Conservation (phyloP, 2,329 filamentous ascomycete species). For the Ophiocordyceps camponoti-floridani region DNA sequence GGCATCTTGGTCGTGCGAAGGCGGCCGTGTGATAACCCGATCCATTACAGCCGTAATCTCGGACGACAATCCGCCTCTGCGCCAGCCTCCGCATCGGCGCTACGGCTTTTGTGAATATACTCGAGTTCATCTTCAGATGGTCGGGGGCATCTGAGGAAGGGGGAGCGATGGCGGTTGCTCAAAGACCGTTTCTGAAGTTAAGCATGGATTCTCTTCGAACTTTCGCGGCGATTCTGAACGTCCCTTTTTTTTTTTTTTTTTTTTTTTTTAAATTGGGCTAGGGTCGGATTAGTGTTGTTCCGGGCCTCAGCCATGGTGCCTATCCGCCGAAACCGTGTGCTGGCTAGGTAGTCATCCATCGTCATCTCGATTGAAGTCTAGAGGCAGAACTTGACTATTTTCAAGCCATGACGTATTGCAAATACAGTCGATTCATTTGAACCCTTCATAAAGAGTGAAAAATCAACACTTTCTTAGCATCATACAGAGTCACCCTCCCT, state of each 20-base stretch:
- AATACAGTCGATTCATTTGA: no score
- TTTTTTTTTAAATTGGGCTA: conserved; percentile 13
- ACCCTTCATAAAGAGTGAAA: no score
- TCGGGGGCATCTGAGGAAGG: neutral
- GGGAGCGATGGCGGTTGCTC: neutral
- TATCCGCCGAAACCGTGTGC: no score
- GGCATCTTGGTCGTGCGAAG: conserved; percentile 7
- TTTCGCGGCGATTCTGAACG: neutral
- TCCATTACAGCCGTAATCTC: conserved; percentile 20
- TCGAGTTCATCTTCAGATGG: conserved; percentile 24
- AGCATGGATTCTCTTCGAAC: conserved; percentile 1
- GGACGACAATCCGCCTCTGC: conserved; percentile 22
- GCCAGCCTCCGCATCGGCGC: conserved; percentile 27
- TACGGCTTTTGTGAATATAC: conserved; percentile 25
- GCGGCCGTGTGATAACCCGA: conserved; percentile 16
- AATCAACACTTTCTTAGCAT: no score
- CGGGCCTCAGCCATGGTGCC: neutral
- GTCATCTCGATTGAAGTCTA: no score
- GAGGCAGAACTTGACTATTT: no score
- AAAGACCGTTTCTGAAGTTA: neutral
- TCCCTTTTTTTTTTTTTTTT: conserved; percentile 9
- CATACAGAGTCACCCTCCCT: no score
- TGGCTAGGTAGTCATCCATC: neutral
- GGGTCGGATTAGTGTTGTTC: neutral
- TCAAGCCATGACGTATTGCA: no score